These are phyloP conservation scores for Stephania japonica DNA, from an alignment of 164 flowering plant species.

Conservation along the genomic window DNA sequence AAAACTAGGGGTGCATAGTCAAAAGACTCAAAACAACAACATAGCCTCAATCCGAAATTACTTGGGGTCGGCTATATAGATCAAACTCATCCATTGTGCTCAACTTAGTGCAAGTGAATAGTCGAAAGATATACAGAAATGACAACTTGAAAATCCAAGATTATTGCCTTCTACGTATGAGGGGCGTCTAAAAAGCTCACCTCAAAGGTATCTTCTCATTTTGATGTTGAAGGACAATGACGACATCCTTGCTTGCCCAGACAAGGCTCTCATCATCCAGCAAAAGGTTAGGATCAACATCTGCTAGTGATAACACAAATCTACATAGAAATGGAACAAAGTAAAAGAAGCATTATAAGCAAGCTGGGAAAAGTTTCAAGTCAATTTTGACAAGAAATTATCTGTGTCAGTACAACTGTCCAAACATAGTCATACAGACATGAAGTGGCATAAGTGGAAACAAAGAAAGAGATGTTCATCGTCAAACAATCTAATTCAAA, in stretches of 20 bases:
- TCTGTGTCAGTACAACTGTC: background rate
- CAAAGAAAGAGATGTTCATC: background rate
- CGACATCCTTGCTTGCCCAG: constrained; percentile 92
- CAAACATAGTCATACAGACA: background rate
- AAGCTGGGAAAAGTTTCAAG: background rate
- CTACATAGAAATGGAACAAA: constrained; percentile 30
- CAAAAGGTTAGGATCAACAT: constrained; percentile 74
- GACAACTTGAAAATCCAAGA: background rate
- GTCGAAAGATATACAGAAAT: background rate
- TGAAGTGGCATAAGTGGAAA: background rate
- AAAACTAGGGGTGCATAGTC: too few relatives aligned
- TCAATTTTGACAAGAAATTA: background rate
- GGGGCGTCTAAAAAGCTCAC: constrained; percentile 23
- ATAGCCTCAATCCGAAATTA: too few relatives aligned
- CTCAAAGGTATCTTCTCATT: constrained; percentile 85
- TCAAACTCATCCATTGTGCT: too few relatives aligned
- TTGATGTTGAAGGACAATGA: constrained; percentile 91
- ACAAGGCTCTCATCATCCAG: constrained; percentile 99
- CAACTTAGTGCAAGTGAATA: too few relatives aligned
- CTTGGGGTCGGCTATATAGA: too few relatives aligned
- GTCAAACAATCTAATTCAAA: background rate
- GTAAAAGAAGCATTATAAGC: background rate
- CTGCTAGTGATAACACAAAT: constrained; percentile 92
- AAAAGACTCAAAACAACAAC: too few relatives aligned
- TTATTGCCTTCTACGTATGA: background rate